Evolutionary conservation across 2,329 filamentous ascomycete genomes (phyloP).

Genomic region (Ophiostoma sp.): DNA sequence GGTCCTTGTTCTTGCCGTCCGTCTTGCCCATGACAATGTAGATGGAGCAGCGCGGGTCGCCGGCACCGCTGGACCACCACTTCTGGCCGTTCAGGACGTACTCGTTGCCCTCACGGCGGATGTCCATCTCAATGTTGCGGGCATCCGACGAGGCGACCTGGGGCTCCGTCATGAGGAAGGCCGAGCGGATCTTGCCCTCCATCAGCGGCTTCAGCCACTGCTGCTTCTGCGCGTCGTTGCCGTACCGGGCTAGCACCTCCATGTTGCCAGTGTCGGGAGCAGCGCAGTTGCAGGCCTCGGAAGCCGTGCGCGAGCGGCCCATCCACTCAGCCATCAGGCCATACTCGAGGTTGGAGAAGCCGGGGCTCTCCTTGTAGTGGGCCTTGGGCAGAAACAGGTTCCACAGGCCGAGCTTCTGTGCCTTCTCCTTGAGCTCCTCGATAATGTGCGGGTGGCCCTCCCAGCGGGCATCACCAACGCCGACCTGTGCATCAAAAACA

Average conservation of each 20-base stretch:
- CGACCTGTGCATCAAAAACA: constrained; percentile 77
- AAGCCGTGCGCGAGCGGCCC: constrained; percentile 79
- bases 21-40: constrained; percentile 98
- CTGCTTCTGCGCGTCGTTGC: constrained; percentile 79
- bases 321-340: constrained; percentile 96
- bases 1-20: constrained; percentile 70
- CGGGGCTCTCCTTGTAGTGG: constrained; percentile 93
- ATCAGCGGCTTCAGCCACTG: constrained; percentile 80
- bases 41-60: constrained; percentile 86
- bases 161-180: constrained; percentile 93
- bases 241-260: constrained; percentile 92
- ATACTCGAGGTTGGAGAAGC: constrained; percentile 94
- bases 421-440: constrained; percentile 85
- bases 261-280: constrained; percentile 94
- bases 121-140: constrained; percentile 84
- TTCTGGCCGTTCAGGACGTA: constrained; percentile 95
- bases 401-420: constrained; percentile 83
- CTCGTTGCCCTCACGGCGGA: constrained; percentile 78
- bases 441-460: constrained; percentile 75
- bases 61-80: constrained; percentile 98
- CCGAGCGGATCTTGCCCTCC: constrained; percentile 80
- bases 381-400: constrained; percentile 97
- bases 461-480: constrained; percentile 75
- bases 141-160: constrained; percentile 87
- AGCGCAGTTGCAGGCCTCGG: constrained; percentile 85